These are phyloP conservation scores for Wickerhamiella shivajii DNA, from an alignment of 805 yeast species.

Conservation along the genomic window DNA sequence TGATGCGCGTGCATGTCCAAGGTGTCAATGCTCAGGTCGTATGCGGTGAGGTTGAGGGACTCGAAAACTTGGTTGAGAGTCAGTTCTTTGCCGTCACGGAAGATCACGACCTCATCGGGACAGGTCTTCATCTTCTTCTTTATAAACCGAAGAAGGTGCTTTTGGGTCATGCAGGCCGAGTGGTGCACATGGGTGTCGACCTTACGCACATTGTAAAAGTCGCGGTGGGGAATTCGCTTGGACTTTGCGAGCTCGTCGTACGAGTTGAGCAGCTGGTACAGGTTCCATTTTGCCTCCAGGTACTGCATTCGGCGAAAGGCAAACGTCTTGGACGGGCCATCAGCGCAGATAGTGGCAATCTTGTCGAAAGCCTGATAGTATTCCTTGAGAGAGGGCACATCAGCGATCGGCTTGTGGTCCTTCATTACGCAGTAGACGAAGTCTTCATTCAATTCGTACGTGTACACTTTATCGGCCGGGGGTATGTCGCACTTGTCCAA, in stretches of 20 bases:
- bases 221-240: constrained; percentile 91
- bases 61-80: constrained; percentile 83
- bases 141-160: constrained; percentile 85
- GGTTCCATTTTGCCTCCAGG: constrained; percentile 91
- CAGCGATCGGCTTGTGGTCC: constrained; percentile 25
- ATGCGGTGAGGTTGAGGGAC: constrained; percentile 80
- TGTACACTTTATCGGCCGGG: constrained; percentile 27
- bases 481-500: constrained; percentile 45
- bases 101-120: constrained; percentile 81
- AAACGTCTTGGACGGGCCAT: constrained; percentile 94
- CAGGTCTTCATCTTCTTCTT: constrained; percentile 81
- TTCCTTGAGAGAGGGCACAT: constrained; percentile 73
- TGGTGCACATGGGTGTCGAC: constrained; percentile 99
- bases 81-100: constrained; percentile 79
- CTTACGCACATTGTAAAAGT: constrained; percentile 89
- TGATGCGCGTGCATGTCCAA: constrained; percentile 99
- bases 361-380: constrained; percentile 72
- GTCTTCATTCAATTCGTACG: constrained; percentile 37
- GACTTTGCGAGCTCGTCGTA: constrained; percentile 84
- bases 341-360: constrained; percentile 62
- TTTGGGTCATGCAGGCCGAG: constrained; percentile 98
- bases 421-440: constrained; percentile 53
- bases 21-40: constrained; percentile 90
- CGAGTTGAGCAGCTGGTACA: constrained; percentile 76
- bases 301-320: constrained; percentile 89